These are phyloP conservation scores for Acacia confusa DNA, from an alignment of 306 rosid genomes.

Conservation along the genomic window DNA sequence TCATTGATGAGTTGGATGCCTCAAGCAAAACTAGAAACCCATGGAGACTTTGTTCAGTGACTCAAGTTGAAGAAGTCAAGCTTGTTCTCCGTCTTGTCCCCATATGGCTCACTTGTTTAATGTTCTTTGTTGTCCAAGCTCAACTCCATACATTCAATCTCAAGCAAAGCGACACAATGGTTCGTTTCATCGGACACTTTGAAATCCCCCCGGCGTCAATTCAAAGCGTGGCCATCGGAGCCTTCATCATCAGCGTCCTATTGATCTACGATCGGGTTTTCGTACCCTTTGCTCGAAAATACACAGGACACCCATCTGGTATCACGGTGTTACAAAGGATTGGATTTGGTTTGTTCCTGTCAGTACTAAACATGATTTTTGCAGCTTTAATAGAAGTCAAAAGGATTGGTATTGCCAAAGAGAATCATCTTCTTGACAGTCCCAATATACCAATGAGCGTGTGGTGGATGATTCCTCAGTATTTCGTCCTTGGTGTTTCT, in stretches of 20 bases:
- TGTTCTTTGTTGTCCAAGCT: constrained; percentile 58
- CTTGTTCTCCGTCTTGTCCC: constrained; percentile 61
- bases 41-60: constrained; percentile 70
- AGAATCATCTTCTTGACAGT: constrained; percentile 40
- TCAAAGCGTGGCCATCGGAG: not conserved
- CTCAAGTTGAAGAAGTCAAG: constrained; percentile 81
- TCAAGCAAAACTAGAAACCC: constrained; percentile 49
- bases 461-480: constrained; percentile 86
- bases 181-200: constrained; percentile 28
- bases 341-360: constrained; percentile 57
- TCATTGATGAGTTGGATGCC: constrained; percentile 51
- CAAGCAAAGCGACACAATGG: constrained; percentile 62
- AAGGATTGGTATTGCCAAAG: constrained; percentile 49
- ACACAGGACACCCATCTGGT: constrained; percentile 50
- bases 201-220: not conserved
- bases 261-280: constrained; percentile 61
- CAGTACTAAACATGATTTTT: constrained; percentile 54
- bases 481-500: constrained; percentile 40
- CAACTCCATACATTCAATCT: constrained; percentile 58
- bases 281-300: constrained; percentile 41
- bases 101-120: constrained; percentile 66
- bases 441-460: constrained; percentile 53
- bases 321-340: constrained; percentile 70
- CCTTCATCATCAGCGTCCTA: constrained; percentile 43
- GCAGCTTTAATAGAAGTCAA: constrained; percentile 55